phyloP scores from a whole-genome alignment of 805 yeast species.

The Ogataea zsoltii region DNA sequence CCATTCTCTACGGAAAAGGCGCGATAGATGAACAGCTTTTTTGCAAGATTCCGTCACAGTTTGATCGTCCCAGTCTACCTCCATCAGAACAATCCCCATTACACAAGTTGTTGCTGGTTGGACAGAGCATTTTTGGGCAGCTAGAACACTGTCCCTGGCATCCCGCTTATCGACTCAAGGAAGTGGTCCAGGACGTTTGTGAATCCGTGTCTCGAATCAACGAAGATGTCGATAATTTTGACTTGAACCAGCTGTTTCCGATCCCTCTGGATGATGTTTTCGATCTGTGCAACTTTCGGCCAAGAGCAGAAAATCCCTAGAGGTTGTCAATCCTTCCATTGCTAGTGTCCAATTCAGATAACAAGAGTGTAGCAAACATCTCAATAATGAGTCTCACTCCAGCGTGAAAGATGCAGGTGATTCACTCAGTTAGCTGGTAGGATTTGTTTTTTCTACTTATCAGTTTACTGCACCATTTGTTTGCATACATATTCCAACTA shows the following conservation, averaged over 20 bases:
- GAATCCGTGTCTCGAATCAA: constrained; percentile 15
- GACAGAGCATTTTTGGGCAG: constrained; percentile 11
- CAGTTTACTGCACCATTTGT: no score
- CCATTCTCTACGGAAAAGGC: constrained; percentile 18
- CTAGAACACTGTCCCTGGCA: constrained; percentile 17
- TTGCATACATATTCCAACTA: no score
- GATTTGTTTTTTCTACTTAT: no score
- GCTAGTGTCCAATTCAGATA: no score
- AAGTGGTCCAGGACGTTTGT: constrained; percentile 15
- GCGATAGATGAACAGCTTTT: constrained; percentile 20
- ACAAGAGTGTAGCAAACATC: no score
- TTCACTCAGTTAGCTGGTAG: no score
- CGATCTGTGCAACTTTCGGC: constrained; percentile 9
- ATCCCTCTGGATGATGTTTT: constrained; percentile 16
- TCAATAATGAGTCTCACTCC: no score
- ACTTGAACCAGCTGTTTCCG: constrained; percentile 18
- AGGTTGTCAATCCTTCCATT: neutral
- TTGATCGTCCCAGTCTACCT: constrained; percentile 12
- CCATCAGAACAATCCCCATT: constrained; percentile 19
- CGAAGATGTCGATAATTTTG: constrained; percentile 12
- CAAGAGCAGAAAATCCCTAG: constrained; percentile 1
- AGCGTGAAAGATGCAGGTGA: no score
- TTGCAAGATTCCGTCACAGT: constrained; percentile 14
- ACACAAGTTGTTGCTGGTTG: constrained; percentile 16
- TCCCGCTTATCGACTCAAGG: constrained; percentile 15